Base-by-base conservation (phyloP, 1,139 yeast genomes). In the Wickerhamiella pararugosa region DNA sequence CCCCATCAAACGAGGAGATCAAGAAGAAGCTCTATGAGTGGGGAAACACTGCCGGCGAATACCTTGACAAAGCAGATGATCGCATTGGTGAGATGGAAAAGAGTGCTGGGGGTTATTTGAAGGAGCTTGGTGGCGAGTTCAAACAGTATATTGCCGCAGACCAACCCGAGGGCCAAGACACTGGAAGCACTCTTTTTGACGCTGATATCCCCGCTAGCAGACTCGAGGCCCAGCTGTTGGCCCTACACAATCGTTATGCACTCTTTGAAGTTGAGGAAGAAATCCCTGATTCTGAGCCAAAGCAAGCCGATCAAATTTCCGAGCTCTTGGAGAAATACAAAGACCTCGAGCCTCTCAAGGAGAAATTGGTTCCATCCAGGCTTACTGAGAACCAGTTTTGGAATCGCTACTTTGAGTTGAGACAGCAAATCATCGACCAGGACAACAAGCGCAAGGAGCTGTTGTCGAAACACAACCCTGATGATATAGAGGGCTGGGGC, bases 381-480 rank as follows among this genome's bases (percentile, higher is more conserved):
- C 63, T 83, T 10, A 53, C 75, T 1, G 79, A 76, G 51, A 65
- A 69, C 29, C 64, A 65, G 37, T 87, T 87, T 58, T 87, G 97
- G 97, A 63, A 66, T 37, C 69, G 78, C 38, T 87, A 83, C 61
- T 81, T 75, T 58, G 66, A 63, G 46, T 67, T 72, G 56, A 73
- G 73, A 44, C 60, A 63, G 11, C 68, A 69, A 49, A 72, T 84
- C 38, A 66, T 73, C 37, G 70, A 69, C 28, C 76, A 74, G 50
- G 95, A 84, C 51, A 65, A 67, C 49, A 72, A 74, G 54, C 71
- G 95, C 51, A 78, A 75, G 58, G 69, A 69, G 45, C 63, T 84
- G 39, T 63, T 82, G 41, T 62, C 64, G 27, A 65, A 62, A 46
- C 64, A 37, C 57, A 58, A 56, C 10, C 66, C 60, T 11, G 70